A percentile compares a stretch with the other conserved stretches of the same genome.
phyloP scores from a whole-genome alignment of 1,139 yeast genomes.

The Hemisphaericaspora xylofermentans region DNA sequence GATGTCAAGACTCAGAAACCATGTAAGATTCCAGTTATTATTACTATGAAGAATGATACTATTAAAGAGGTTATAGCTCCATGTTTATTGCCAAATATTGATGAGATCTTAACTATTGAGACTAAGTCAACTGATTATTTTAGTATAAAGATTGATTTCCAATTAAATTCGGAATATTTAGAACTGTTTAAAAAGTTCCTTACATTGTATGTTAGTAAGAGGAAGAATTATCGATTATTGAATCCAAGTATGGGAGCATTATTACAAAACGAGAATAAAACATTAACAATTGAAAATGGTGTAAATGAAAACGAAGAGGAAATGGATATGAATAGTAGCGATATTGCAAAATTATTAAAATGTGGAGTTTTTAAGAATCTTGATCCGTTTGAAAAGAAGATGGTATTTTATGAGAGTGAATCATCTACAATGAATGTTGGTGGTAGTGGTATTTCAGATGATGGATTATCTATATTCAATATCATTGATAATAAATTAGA shows the following conservation, averaged over 20 bases:
- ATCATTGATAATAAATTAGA: slow-evolving; percentile 60
- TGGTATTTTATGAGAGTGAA: slow-evolving; percentile 32
- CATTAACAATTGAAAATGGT: slow-evolving; percentile 30
- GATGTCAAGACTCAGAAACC: slow-evolving; percentile 64
- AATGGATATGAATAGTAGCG: slow-evolving; percentile 24
- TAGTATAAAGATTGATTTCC: slow-evolving; percentile 43
- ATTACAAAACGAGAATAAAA: slow-evolving; percentile 32
- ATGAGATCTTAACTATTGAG: slow-evolving; percentile 42
- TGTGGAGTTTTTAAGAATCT: slow-evolving; percentile 27
- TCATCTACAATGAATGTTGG: background rate
- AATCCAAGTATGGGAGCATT: slow-evolving; percentile 38
- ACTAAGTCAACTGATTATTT: slow-evolving; percentile 47
- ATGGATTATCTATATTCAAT: slow-evolving; percentile 40
- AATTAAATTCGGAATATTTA: slow-evolving; percentile 34
- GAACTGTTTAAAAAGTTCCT: slow-evolving; percentile 45
- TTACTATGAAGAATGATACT: slow-evolving; percentile 43
- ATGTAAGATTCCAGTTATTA: slow-evolving; percentile 48
- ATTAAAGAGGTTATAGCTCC: slow-evolving; percentile 49
- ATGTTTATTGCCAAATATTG: slow-evolving; percentile 64
- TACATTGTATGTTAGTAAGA: slow-evolving; percentile 52
- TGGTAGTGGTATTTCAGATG: slow-evolving; percentile 6
- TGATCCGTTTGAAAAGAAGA: slow-evolving; percentile 34
- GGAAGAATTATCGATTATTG: slow-evolving; percentile 41
- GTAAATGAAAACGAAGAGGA: slow-evolving; percentile 13
- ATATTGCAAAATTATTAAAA: slow-evolving; percentile 22